phyloP scores from a whole-genome alignment of 164 flowering plant genomes.

The Chimonanthus salicifolius region DNA sequence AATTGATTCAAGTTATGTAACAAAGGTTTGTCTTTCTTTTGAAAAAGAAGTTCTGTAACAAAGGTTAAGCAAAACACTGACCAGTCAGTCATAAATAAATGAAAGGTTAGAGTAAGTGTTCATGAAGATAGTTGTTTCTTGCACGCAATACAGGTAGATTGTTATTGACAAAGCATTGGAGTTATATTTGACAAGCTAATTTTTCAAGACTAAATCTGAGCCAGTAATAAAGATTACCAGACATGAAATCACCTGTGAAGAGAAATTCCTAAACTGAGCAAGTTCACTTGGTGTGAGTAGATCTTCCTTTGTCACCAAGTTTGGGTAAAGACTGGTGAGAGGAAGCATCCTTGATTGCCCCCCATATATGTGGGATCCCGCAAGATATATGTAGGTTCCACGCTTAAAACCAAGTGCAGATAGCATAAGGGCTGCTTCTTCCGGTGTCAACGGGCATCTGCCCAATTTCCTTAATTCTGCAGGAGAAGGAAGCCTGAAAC shows the following conservation, averaged over 20 bases:
- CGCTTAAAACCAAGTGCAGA: constrained; percentile 67
- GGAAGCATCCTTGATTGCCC: constrained; percentile 69
- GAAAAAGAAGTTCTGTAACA: too few relatives aligned
- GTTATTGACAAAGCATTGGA: neutral
- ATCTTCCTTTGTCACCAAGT: constrained; percentile 81
- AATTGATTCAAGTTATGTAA: too few relatives aligned
- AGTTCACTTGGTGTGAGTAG: constrained; percentile 82
- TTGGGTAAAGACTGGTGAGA: constrained; percentile 68
- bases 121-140: too few relatives aligned
- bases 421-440: constrained; percentile 92
- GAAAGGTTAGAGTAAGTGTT: too few relatives aligned
- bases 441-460: constrained; percentile 92
- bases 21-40: too few relatives aligned
- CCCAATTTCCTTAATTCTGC: constrained; percentile 60
- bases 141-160: too few relatives aligned
- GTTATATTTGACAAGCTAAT: neutral
- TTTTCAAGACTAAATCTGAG: neutral
- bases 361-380: constrained; percentile 85
- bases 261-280: constrained; percentile 77
- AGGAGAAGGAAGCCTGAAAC: constrained; percentile 58
- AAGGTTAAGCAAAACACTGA: too few relatives aligned
- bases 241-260: constrained; percentile 68
- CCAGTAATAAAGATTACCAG: neutral
- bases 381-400: constrained; percentile 70
- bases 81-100: too few relatives aligned